Conservation (phyloP, 176 grass and related monocot genomes). For the Triticum aestivum region IWGSC_CS_RefSeq_v2.1 NC_057812.1:505239610-505240109, state of each 20-base stretch:
- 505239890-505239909: not conserved
- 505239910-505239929: slow-evolving; percentile 13
- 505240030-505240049: slow-evolving; percentile 4
- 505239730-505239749: not conserved
- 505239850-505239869: slow-evolving; percentile 16
- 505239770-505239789: not conserved
- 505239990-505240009: slow-evolving; percentile 3
- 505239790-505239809: not conserved
- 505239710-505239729: slow-evolving; percentile 5
- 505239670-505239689: not conserved
- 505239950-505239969: not conserved
- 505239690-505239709: not conserved
- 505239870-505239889: slow-evolving; percentile 17
- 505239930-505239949: not conserved
- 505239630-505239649: not conserved
- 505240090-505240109: slow-evolving; percentile 36
- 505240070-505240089: slow-evolving; percentile 34
- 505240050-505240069: slow-evolving; percentile 3
- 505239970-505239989: not conserved
- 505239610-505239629: not conserved
- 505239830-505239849: not conserved
- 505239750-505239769: not conserved
- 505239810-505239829: slow-evolving; percentile 30
- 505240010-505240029: not conserved
- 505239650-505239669: not conserved